phyloP scores from a whole-genome alignment of 345 rosid species.

The Rubroshorea leprosula region DNA sequence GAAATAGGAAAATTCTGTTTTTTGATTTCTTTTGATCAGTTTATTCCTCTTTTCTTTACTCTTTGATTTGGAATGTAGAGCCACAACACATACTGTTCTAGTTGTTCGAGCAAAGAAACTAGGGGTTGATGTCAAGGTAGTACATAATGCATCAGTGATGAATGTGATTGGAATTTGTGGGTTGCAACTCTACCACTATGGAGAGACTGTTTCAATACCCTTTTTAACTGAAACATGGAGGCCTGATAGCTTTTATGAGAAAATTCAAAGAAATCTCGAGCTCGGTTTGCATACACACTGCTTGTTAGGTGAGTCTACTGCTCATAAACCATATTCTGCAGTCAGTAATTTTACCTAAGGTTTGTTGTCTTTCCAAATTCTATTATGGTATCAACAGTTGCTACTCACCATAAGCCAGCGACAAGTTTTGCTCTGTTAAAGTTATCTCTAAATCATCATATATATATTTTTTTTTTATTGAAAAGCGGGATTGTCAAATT shows the following conservation, averaged over 20 bases:
- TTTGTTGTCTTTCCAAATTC: not conserved
- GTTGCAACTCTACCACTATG: slow-evolving; percentile 84
- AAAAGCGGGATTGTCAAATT: too few relatives aligned
- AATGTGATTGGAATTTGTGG: slow-evolving; percentile 91
- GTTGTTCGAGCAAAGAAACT: slow-evolving; percentile 82
- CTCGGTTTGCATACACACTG: slow-evolving; percentile 91
- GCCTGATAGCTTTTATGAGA: slow-evolving; percentile 91
- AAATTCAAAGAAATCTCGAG: slow-evolving; percentile 50
- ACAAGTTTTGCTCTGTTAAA: too few relatives aligned
- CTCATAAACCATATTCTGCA: not conserved
- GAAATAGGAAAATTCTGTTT: not conserved
- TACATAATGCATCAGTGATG: slow-evolving; percentile 93
- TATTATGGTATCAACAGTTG: not conserved
- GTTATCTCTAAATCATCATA: too few relatives aligned
- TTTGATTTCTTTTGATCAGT: not conserved
- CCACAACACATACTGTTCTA: slow-evolving; percentile 89
- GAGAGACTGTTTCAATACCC: slow-evolving; percentile 85
- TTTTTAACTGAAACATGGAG: slow-evolving; percentile 87
- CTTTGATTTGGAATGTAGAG: slow-evolving; percentile 40
- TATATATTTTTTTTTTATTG: too few relatives aligned
- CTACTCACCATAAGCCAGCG: not conserved
- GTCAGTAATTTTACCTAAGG: not conserved
- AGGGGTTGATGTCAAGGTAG: slow-evolving; percentile 64
- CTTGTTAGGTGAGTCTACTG: slow-evolving; percentile 49
- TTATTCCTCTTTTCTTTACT: not conserved